Evolutionary conservation across 768 basidiomycete species (phyloP), one percentile per base, ranked within the genome.

Genomic region (Guyanaporus albipodus): DNA sequence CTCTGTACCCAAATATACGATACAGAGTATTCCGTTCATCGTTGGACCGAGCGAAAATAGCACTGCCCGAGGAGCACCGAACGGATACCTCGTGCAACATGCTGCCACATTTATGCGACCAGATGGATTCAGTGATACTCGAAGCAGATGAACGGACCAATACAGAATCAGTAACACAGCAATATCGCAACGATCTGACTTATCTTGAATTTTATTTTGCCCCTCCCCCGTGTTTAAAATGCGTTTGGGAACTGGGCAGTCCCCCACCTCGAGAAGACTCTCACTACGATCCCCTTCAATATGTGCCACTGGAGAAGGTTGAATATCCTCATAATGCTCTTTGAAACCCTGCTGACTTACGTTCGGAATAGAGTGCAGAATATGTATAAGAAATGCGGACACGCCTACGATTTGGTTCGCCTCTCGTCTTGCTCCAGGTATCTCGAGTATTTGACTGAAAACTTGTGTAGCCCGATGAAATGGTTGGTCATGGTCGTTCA

Each of bases 251-350:
- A 21, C 36, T 21, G 24, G 27, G 28, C 32, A 6, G 37, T 36
- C 28, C 44, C 27, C 19, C 35, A 46, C 43, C 29, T 36, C 33
- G 17, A 54, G 14, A 38, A 45, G 40, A 45, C 55, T 50, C 46
- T 49, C 53, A 51, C 56, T 51, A 55, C 54, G 7, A 49, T 54
- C 54, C 58, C 55, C 46, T 44, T 49, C 49, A 48, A 57, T 46
- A 88, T 89, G 87, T 89, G 87, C 62, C 75, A 71, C 64, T 82
- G 74, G 75, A 77, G 84, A 72, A 82, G 85, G 87, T 87, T 52
- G 59, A 75, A 40, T 53, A 34, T 27, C 49, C 53, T 11, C 28
- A 31, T 29, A 6, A 43, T 8, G 42, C 49, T 60, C 45, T 52
- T 32, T 36, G 21, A 54, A 51, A 18, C 38, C 18, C 27, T 24